A percentile compares a stretch with the other conserved stretches of the same genome.
Conservation (phyloP, 2,329 filamentous ascomycete genomes). For the Penicillium sp. region DNA sequence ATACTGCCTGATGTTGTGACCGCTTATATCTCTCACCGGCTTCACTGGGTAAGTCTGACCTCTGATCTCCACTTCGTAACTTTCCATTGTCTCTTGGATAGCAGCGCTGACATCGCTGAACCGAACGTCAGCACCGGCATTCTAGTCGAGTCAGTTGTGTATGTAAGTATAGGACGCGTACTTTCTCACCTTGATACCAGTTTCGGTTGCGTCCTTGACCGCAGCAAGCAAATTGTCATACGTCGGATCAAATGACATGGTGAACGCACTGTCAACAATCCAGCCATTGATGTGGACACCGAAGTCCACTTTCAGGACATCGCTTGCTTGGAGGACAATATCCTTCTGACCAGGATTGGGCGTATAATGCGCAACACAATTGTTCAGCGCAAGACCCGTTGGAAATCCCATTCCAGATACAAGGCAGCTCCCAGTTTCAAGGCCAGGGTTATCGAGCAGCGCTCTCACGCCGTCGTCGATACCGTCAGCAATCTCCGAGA, state of each 20-base stretch:
- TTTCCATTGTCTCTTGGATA: constrained; percentile 64
- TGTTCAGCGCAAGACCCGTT: constrained; percentile 55
- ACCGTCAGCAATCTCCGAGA: constrained; percentile 52
- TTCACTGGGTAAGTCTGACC: constrained; percentile 57
- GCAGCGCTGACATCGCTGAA: constrained; percentile 57
- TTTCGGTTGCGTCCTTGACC: constrained; percentile 66
- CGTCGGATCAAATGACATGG: constrained; percentile 70
- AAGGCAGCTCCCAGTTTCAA: constrained; percentile 53
- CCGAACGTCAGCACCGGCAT: constrained; percentile 56
- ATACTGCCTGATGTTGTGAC: constrained; percentile 56
- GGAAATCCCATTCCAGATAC: constrained; percentile 57
- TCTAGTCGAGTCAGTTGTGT: constrained; percentile 28
- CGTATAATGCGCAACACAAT: constrained; percentile 57
- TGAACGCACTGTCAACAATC: constrained; percentile 81
- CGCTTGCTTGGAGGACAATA: constrained; percentile 66
- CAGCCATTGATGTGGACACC: constrained; percentile 77
- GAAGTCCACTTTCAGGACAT: constrained; percentile 82
- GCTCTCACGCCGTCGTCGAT: constrained; percentile 57
- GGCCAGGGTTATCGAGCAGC: constrained; percentile 51
- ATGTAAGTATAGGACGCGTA: background rate
- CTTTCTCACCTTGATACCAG: constrained; percentile 45
- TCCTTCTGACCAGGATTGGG: constrained; percentile 64
- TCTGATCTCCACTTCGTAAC: constrained; percentile 58
- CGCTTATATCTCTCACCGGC: constrained; percentile 55
- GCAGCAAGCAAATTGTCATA: constrained; percentile 74